Percentiles rank a stretch among this genome's conserved stretches.
Evolutionary conservation across 2,329 filamentous ascomycete genomes (phyloP).

Genomic region (Phaeosphaeria sp.): DNA sequence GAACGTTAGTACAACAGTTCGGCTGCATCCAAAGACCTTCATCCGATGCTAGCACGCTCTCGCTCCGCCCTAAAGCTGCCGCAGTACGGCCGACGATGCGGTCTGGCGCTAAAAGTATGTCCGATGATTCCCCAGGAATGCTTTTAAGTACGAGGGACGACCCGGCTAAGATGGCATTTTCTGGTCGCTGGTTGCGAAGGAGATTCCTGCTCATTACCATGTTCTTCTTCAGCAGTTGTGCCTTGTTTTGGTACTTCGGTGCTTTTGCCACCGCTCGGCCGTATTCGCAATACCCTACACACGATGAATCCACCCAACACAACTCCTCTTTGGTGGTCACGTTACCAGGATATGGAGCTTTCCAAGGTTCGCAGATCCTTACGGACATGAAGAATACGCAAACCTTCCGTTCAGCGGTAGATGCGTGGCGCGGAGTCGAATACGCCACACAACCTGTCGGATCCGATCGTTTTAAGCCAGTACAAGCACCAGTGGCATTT

Average conservation of each 20-base stretch:
- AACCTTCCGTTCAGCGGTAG: constrained; percentile 45
- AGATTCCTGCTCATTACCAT: constrained; percentile 25
- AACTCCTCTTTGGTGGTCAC: constrained; percentile 31
- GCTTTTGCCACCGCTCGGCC: constrained; percentile 20
- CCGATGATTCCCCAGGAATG: constrained; percentile 11
- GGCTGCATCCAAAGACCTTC: background rate
- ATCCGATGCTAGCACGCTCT: background rate
- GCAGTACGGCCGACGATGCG: background rate
- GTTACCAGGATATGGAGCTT: constrained; percentile 52
- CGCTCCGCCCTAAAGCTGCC: background rate
- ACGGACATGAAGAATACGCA: constrained; percentile 42
- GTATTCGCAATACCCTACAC: constrained; percentile 12
- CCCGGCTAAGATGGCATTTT: constrained; percentile 9
- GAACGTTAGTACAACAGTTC: background rate
- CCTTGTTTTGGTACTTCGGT: constrained; percentile 33
- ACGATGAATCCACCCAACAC: constrained; percentile 8
- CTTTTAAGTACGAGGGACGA: constrained; percentile 1
- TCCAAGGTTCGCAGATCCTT: constrained; percentile 49
- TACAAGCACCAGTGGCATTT: constrained; percentile 52
- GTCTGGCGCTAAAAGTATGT: constrained; percentile 10
- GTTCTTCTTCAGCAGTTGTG: constrained; percentile 23
- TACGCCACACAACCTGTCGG: constrained; percentile 54
- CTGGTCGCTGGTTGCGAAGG: constrained; percentile 24
- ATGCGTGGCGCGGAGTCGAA: constrained; percentile 59
- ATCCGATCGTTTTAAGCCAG: constrained; percentile 50